A percentile compares a stretch with the other conserved stretches of the same genome.
phyloP scores from a whole-genome alignment of 2,329 filamentous ascomycete species.

The Colletotrichum limetticola region DNA sequence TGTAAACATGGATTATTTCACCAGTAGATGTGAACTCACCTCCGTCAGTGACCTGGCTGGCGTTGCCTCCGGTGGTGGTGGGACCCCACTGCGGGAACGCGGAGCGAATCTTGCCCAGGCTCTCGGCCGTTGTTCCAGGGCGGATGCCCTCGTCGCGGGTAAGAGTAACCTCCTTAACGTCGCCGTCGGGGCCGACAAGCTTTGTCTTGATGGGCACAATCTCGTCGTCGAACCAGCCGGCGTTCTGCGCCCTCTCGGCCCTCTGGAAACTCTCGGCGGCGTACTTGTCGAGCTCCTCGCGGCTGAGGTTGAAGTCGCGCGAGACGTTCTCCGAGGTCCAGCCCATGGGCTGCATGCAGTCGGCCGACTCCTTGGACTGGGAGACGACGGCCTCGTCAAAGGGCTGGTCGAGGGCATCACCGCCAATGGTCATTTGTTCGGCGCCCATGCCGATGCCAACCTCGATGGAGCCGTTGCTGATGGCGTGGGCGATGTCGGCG shows the following conservation, averaged over 20 bases:
- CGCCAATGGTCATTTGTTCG: constrained; percentile 84
- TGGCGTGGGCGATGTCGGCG: constrained; percentile 93
- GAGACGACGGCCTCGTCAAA: constrained; percentile 81
- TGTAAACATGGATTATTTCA: not conserved
- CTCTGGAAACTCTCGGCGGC: constrained; percentile 88
- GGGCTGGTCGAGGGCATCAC: constrained; percentile 75
- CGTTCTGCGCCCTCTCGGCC: constrained; percentile 90
- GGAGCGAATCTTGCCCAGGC: constrained; percentile 83
- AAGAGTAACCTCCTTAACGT: constrained; percentile 80
- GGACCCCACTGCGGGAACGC: constrained; percentile 93
- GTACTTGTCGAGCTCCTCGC: constrained; percentile 85
- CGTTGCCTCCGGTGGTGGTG: constrained; percentile 90
- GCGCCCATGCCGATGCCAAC: constrained; percentile 89
- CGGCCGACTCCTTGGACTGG: constrained; percentile 78
- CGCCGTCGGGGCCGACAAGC: constrained; percentile 85
- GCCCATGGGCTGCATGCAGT: constrained; percentile 96
- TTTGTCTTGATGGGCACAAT: constrained; percentile 88
- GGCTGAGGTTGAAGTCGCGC: constrained; percentile 85
- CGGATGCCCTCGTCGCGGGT: constrained; percentile 91
- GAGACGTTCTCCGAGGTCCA: constrained; percentile 98
- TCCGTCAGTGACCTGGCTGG: constrained; percentile 94
- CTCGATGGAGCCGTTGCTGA: constrained; percentile 82
- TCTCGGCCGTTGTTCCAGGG: constrained; percentile 87
- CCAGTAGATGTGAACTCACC: constrained; percentile 54
- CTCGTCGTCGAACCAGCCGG: constrained; percentile 92